Evolutionary conservation across 2,329 filamentous ascomycete species (phyloP).

Genomic region (Stachybotrys chlorohalonatus): DNA sequence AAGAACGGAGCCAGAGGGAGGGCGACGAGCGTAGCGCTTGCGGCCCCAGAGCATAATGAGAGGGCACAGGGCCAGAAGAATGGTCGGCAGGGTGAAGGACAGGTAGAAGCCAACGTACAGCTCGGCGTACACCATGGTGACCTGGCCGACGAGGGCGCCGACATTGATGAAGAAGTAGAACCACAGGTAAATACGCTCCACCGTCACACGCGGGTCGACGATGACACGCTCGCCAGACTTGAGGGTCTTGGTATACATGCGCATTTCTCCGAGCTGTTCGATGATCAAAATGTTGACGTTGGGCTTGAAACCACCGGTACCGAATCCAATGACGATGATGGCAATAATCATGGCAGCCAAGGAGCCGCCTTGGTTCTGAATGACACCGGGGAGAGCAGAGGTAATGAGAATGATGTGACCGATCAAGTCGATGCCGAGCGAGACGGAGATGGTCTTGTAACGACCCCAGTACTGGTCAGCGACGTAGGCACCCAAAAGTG

Average conservation of each 20-base stretch:
- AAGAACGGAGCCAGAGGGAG: slow-evolving; percentile 60
- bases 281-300: slow-evolving; percentile 62
- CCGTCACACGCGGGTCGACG: slow-evolving; percentile 54
- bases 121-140: slow-evolving; percentile 63
- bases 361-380: slow-evolving; percentile 44
- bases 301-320: slow-evolving; percentile 67
- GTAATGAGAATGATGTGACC: slow-evolving; percentile 59
- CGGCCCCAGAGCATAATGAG: slow-evolving; percentile 51
- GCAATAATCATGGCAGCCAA: slow-evolving; percentile 57
- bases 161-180: slow-evolving; percentile 69
- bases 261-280: slow-evolving; percentile 53
- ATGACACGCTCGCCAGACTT: slow-evolving; percentile 52
- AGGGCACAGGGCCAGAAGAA: slow-evolving; percentile 55
- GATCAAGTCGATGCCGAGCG: slow-evolving; percentile 51
- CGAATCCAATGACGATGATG: slow-evolving; percentile 40
- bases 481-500: slow-evolving; percentile 42
- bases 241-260: slow-evolving; percentile 41
- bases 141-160: slow-evolving; percentile 54
- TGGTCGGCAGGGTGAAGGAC: slow-evolving; percentile 57
- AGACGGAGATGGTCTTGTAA: slow-evolving; percentile 58
- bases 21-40: slow-evolving; percentile 46
- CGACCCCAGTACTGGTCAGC: slow-evolving; percentile 55
- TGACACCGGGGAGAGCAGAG: slow-evolving; percentile 54
- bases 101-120: slow-evolving; percentile 70
- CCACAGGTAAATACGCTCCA: slow-evolving; percentile 55